Evolutionary conservation across 78 protist species (phyloP).

Genomic region (Dictyostelium brefeldianum): DNA sequence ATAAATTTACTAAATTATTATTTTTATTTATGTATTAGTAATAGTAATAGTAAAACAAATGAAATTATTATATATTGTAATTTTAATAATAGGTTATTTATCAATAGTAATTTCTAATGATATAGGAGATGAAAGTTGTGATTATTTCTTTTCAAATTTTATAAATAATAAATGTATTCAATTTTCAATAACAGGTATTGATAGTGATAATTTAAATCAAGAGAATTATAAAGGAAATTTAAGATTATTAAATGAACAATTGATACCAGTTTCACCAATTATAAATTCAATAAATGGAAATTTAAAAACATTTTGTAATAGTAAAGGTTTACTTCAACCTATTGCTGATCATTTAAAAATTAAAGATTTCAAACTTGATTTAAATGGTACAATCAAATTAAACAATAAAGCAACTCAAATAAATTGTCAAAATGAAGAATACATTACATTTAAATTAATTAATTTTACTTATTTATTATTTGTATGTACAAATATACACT

Average conservation of each 20-base stretch:
- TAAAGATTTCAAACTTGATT: background rate
- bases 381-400: background rate
- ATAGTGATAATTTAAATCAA: background rate
- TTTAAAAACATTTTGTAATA: slow-evolving; percentile 14
- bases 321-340: slow-evolving; percentile 9
- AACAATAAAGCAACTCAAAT: background rate
- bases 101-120: background rate
- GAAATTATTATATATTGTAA: too few species aligned
- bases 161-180: background rate
- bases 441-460: background rate
- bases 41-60: too few species aligned
- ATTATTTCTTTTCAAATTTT: background rate
- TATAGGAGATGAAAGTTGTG: background rate
- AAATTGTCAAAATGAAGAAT: background rate
- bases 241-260: background rate
- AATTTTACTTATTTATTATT: slow-evolving; percentile 1
- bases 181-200: background rate
- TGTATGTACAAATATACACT: too few species aligned
- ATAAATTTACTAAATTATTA: too few species aligned
- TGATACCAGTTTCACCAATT: background rate
- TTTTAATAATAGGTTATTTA: too few species aligned
- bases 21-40: too few species aligned
- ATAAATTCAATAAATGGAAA: background rate
- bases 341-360: background rate
- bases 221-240: background rate